phyloP scores from a whole-genome alignment of 768 basidiomycete genomes.

The Holtermanniella nyarrowii region DNA sequence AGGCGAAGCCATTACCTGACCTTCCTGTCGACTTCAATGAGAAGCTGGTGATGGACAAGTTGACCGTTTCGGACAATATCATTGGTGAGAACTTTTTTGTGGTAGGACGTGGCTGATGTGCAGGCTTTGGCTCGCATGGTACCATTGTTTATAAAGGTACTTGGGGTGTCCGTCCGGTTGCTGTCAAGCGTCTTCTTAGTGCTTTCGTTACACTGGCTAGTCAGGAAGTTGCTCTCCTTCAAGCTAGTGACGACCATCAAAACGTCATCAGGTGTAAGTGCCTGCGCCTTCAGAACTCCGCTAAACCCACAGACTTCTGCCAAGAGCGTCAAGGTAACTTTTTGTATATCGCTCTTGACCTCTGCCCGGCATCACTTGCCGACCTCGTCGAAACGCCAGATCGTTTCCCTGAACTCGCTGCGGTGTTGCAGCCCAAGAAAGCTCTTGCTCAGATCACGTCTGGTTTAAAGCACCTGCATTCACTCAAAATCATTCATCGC shows the following conservation, averaged over 20 bases:
- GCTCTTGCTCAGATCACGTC: constrained; percentile 77
- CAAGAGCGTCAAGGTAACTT: constrained; percentile 89
- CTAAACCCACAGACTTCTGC: constrained; percentile 57
- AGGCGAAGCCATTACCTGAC: constrained; percentile 26
- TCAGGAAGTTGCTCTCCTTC: constrained; percentile 85
- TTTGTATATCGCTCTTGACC: constrained; percentile 92
- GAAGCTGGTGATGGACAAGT: constrained; percentile 21
- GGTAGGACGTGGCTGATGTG: constrained; percentile 61
- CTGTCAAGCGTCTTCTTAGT: constrained; percentile 90
- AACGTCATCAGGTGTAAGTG: constrained; percentile 63
- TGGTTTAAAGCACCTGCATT: constrained; percentile 82
- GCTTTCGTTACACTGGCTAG: constrained; percentile 92
- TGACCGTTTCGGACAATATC: constrained; percentile 41
- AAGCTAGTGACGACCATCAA: constrained; percentile 95
- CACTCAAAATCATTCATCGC: constrained; percentile 89
- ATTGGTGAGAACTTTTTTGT: constrained; percentile 43
- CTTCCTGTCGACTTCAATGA: constrained; percentile 27
- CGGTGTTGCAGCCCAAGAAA: constrained; percentile 72
- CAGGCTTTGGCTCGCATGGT: constrained; percentile 91
- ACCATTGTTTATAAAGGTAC: constrained; percentile 91
- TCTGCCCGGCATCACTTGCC: constrained; percentile 44
- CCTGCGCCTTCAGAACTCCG: background rate
- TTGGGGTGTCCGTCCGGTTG: constrained; percentile 92
- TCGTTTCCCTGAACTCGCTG: constrained; percentile 47
- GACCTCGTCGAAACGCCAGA: constrained; percentile 52